These are phyloP conservation scores for Nepenthes gracilis DNA, from an alignment of 148 eudicot genomes.

Conservation along the genomic window DNA sequence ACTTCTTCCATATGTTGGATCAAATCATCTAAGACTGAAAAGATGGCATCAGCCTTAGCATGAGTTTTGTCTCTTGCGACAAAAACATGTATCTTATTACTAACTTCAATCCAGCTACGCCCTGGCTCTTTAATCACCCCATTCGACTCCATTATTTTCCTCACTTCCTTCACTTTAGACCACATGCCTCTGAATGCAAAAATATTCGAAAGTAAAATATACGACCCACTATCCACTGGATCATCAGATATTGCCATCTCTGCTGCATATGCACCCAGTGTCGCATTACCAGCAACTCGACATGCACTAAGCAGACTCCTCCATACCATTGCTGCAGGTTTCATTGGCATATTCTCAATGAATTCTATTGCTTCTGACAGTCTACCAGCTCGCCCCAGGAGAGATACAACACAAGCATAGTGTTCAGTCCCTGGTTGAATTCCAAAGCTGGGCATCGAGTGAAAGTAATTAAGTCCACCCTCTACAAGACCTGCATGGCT, in stretches of 20 bases:
- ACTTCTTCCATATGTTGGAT: constrained; percentile 26
- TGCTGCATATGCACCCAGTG: constrained; percentile 46
- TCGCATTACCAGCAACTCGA: constrained; percentile 25
- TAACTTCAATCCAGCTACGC: constrained; percentile 52
- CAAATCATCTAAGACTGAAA: constrained; percentile 23
- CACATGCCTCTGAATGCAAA: constrained; percentile 53
- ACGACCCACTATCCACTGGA: constrained; percentile 54
- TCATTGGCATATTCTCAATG: constrained; percentile 57
- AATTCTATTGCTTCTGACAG: constrained; percentile 43
- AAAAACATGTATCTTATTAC: constrained; percentile 38
- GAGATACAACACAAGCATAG: constrained; percentile 63
- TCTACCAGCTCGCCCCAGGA: constrained; percentile 60
- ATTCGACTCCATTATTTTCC: constrained; percentile 42
- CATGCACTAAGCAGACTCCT: constrained; percentile 66
- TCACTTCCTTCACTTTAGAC: constrained; percentile 37
- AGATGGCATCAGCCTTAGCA: constrained; percentile 22
- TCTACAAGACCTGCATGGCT: constrained; percentile 53
- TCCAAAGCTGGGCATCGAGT: constrained; percentile 37
- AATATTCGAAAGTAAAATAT: constrained; percentile 54
- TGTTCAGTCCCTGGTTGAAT: constrained; percentile 57
- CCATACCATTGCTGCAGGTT: constrained; percentile 50
- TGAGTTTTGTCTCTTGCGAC: constrained; percentile 41
- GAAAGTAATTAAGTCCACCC: constrained; percentile 33
- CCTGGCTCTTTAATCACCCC: constrained; percentile 64
- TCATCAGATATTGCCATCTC: constrained; percentile 51